Evolutionary conservation across 345 rosid species (phyloP), one percentile per base, ranked within the genome.

Genomic region (Murraya paniculata): DNA sequence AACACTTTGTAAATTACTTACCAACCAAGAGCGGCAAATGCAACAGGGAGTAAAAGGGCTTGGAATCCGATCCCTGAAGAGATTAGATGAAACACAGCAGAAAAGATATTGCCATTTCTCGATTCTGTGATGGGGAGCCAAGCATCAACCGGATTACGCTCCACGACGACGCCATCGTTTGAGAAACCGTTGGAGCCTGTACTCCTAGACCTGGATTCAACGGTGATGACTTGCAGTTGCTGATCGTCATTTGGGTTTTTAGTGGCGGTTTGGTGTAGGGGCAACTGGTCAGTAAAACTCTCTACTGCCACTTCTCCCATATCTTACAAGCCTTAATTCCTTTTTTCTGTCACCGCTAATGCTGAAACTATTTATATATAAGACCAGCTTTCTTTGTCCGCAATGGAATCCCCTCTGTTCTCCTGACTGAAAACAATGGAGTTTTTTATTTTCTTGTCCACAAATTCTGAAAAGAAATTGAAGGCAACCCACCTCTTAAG

Each of bases 71-170:
- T 79, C 39, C 87, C 87, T 4, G 91, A 86, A n/a, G 78, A 82
- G 21, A 89, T 11, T 60, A 82, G 70, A 73, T 86, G 91, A 27
- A 81, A 82, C 7, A 81, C 71, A 5, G 80, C 64, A 21, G 75
- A 56, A 2, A 10, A 67, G 0, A 56, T 21, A 19, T 25, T 82
- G 27, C 89, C 88, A 35, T 85, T 81, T 82, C 89, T 85, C 0
- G 91, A 88, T 69, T 86, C 88, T 0, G 91, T 88, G 25, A 86
- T 71, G 6, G 91, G 91, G 13, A 88, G 88, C 88, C 88, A 88
- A 14, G 70, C 59, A 2, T 88, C 91, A 9, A 19, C 58, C 0
- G 73, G 79, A 55, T 56, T 73, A 21, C 35, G 16, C 68, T 70
- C 50, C 50, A 0, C 81, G 41, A 25, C 38, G 19, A 9, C 31